Percentiles rank a stretch among this genome's conserved stretches.
Evolutionary conservation across 2,329 filamentous ascomycete species (phyloP).

Genomic region (Trichoderma hamatum): DNA sequence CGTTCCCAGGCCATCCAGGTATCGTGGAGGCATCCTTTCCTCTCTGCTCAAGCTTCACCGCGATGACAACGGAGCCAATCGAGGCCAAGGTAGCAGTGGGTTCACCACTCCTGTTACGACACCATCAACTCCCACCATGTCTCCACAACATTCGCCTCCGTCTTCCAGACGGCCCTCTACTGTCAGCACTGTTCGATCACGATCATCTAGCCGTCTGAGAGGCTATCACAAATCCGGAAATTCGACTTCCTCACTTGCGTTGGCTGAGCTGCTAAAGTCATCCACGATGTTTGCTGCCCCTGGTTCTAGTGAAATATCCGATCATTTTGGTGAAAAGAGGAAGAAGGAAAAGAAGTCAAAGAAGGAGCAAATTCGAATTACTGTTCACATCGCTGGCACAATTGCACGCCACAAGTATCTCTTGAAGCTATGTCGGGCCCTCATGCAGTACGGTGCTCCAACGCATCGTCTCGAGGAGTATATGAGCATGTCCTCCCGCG

Average conservation of each 20-base stretch:
- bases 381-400: slow-evolving; percentile 65
- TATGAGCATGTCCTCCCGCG: slow-evolving; percentile 85
- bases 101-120: slow-evolving; percentile 46
- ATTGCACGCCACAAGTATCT: slow-evolving; percentile 82
- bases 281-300: slow-evolving; percentile 56
- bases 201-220: slow-evolving; percentile 46
- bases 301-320: slow-evolving; percentile 49
- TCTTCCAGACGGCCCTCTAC: slow-evolving; percentile 47
- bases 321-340: slow-evolving; percentile 50
- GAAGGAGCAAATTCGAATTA: slow-evolving; percentile 51
- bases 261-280: slow-evolving; percentile 57
- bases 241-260: slow-evolving; percentile 49
- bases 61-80: slow-evolving; percentile 45
- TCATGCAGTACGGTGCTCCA: slow-evolving; percentile 90
- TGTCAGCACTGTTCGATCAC: slow-evolving; percentile 36
- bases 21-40: slow-evolving; percentile 73
- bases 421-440: slow-evolving; percentile 77
- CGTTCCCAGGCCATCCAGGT: slow-evolving; percentile 67
- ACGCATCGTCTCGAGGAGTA: slow-evolving; percentile 92
- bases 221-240: slow-evolving; percentile 46
- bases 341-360: slow-evolving; percentile 42
- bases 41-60: slow-evolving; percentile 73
- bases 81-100: slow-evolving; percentile 41
- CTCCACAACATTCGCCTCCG: slow-evolving; percentile 47
- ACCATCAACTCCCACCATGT: slow-evolving; percentile 45